Base-by-base conservation (phyloP, 441 rosid genomes). In the Heliophila coronopifolia region DNA sequence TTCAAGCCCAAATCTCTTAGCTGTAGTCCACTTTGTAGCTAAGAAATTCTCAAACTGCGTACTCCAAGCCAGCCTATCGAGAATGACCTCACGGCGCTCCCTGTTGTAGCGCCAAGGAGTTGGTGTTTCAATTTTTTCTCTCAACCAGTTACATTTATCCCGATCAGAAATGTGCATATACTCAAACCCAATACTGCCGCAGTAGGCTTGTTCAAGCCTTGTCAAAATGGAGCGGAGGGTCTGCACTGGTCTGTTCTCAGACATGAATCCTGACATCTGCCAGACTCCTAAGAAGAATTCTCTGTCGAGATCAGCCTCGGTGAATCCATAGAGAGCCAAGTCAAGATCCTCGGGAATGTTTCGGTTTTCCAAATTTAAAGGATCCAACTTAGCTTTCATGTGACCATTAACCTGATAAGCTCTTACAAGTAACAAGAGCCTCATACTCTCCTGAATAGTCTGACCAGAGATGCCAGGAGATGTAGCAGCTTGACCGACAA, bases 361-460 rank as follows among this genome's bases (percentile, higher is more conserved):
- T 48, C 95, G 68, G 66, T 75, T 69, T 62, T 87, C 96, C 72
- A 92, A 34, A 23, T 73, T 84, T 64, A 92, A 56, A 0, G 98
- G 98, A 43, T 92, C 98, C 71, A 92, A 65, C 70, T 81, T 85
- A 0, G 96, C 94, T 55, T 83, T 92, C 95, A 83, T 85, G 66
- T 92, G 98, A 52, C 98, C 98, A 54, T 83, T 84, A 47, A 92
- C 98, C 70, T 87, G 98, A 61, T 92, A 87, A 58, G 98, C 96
- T 71, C 95, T 85, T 10, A 92, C 92, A 31, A 92, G 66, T 48
- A 92, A 58, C 70, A 91, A 47, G 35, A 91, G 51, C 0, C 94
- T 83, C 98, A 87, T 91, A 66, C 98, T 91, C 77, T 91, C 98
- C 71, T 87, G 93, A 56, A 91, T 91, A 0, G 96, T 91, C 71